Evolutionary conservation across 331 rosid species (phyloP), one percentile per base, ranked within the genome.

Genomic region (Arachis monticola): DNA sequence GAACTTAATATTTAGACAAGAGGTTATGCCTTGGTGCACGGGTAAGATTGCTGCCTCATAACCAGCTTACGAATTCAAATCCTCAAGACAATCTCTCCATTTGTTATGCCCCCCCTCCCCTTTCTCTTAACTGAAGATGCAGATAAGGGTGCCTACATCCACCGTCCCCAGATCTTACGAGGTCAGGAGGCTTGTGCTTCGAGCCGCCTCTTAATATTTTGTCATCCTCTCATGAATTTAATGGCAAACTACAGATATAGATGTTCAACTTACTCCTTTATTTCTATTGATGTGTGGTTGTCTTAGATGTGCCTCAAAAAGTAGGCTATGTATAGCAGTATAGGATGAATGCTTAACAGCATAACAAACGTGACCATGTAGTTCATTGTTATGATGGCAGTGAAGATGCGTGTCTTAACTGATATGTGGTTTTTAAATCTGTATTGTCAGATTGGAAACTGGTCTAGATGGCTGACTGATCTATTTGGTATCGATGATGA

Each of bases 381-480:
- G 71, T 76, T 79, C 14, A 69, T 45, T 75, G 42, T 44, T 75
- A 48, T 44, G 44, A 59, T 42, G n/a, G 56, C 47, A 45, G 42
- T 10, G 47, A 27, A 58, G 65, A 59, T 63, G 57, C 13, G 5
- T 5, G 5, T 60, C 62, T 46, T 46, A 31, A 77, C 59, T 71
- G 72, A 55, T 17, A n/a, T 50, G 27, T 30, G 67, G 14, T 69
- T 67, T 51, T 41, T 51, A 8, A 22, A 10, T 56, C 75, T 80
- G n/a, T 83, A 83, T 73, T 48, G 63, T 77, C 78, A 95, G 99
- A 91, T 95, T 76, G 99, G 99, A 69, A 92, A 89, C 92, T 95
- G 99, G 99, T 95, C 97, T 31, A 87, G 91, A 81, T 95, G 97
- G 97, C 68, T 95, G 75, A 90, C 96, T 5, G 96, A 87, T 80